phyloP scores from a whole-genome alignment of 2,329 filamentous ascomycete species.

The Penicillium sp. region DNA sequence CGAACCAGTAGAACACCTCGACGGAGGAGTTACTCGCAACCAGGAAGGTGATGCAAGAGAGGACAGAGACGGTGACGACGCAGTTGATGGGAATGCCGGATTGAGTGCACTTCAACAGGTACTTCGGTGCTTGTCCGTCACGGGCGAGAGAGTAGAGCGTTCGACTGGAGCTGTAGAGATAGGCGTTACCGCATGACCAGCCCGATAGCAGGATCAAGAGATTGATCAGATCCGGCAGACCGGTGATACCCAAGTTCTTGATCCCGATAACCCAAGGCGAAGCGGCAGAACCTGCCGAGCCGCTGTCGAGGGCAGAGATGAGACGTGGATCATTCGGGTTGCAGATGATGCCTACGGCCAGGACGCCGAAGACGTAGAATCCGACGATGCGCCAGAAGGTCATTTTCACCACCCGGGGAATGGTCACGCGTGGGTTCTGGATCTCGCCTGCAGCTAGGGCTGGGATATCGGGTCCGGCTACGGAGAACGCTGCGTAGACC shows the following conservation, averaged over 20 bases:
- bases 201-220: constrained; percentile 68
- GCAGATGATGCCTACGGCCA: constrained; percentile 66
- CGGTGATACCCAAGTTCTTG: constrained; percentile 60
- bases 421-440: constrained; percentile 63
- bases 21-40: constrained; percentile 61
- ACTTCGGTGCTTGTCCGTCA: constrained; percentile 50
- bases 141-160: constrained; percentile 48
- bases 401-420: constrained; percentile 69
- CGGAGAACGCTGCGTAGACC: constrained; percentile 63
- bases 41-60: constrained; percentile 67
- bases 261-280: constrained; percentile 72
- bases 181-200: constrained; percentile 66
- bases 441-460: constrained; percentile 60
- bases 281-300: constrained; percentile 60
- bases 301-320: constrained; percentile 54
- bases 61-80: constrained; percentile 59
- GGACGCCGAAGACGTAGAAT: constrained; percentile 70
- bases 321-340: constrained; percentile 62
- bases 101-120: constrained; percentile 57
- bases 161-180: constrained; percentile 53
- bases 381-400: constrained; percentile 72
- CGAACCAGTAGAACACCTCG: constrained; percentile 67
- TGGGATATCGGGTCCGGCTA: constrained; percentile 62
- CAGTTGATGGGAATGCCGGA: constrained; percentile 68
- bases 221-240: constrained; percentile 69